A percentile compares a stretch with the other conserved stretches of the same genome.
Conservation (phyloP, 1,284 basidiomycete species). For the Ceratorhiza oryzae-sativae region DNA sequence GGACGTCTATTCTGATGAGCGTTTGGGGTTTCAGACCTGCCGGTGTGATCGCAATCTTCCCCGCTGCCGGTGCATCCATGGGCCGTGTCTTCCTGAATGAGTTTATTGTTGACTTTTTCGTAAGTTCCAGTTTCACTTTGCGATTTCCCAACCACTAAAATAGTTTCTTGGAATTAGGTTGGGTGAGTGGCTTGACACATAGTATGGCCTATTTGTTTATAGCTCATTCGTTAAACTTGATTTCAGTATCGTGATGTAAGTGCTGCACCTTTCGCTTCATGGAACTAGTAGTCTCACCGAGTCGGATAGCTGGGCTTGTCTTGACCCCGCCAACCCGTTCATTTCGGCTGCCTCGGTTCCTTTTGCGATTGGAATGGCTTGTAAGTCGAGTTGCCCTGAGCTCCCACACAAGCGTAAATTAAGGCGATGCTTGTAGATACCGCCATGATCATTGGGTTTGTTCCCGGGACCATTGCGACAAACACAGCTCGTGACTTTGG, state of each 20-base stretch:
- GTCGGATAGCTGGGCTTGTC: conserved; percentile 37
- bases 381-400: not conserved
- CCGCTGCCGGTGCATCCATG: conserved; percentile 59
- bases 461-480: conserved; percentile 60
- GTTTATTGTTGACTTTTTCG: conserved; percentile 60
- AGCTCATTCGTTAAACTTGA: not conserved
- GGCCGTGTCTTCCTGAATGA: conserved; percentile 69
- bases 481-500: conserved; percentile 75
- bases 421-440: conserved; percentile 53
- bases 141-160: not conserved
- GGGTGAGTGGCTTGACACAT: conserved; percentile 8
- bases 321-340: conserved; percentile 69
- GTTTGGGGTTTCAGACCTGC: conserved; percentile 48
- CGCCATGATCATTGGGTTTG: conserved; percentile 66
- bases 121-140: conserved; percentile 9
- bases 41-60: conserved; percentile 67
- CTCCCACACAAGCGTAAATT: not conserved
- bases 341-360: conserved; percentile 62
- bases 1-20: conserved; percentile 53
- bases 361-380: conserved; percentile 58
- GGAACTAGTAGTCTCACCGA: not conserved
- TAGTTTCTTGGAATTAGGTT: not conserved
- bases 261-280: not conserved
- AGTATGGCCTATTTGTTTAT: not conserved
- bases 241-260: conserved; percentile 28